These are phyloP conservation scores for Pichia cactophila DNA, from an alignment of 1,139 yeast species.

Conservation along the genomic window DNA sequence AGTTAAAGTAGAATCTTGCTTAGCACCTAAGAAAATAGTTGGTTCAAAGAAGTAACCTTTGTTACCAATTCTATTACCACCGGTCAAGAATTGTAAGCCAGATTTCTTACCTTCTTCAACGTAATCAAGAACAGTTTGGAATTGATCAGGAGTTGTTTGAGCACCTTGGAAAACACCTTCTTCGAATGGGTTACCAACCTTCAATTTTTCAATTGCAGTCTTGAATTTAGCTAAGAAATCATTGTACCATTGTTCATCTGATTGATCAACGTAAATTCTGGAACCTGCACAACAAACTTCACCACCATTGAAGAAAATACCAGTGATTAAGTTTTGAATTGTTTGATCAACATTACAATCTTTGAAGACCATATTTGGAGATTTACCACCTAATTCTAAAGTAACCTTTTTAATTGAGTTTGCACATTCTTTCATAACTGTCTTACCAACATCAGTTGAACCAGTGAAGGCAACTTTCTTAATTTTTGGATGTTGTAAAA, in stretches of 20 bases:
- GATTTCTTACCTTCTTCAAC: slow-evolving; percentile 66
- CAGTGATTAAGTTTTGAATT: slow-evolving; percentile 50
- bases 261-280: slow-evolving; percentile 59
- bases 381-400: slow-evolving; percentile 81
- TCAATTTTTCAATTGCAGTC: slow-evolving; percentile 42
- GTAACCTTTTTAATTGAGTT: slow-evolving; percentile 69
- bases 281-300: slow-evolving; percentile 89
- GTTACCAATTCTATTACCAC: slow-evolving; percentile 62
- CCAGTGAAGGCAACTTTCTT: slow-evolving; percentile 83
- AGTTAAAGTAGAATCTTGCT: slow-evolving; percentile 58
- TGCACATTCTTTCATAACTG: slow-evolving; percentile 67
- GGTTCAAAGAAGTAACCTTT: slow-evolving; percentile 78
- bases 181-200: slow-evolving; percentile 75
- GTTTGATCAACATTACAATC: slow-evolving; percentile 65
- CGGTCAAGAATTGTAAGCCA: slow-evolving; percentile 69
- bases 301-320: slow-evolving; percentile 77
- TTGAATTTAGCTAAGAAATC: slow-evolving; percentile 51
- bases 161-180: slow-evolving; percentile 74
- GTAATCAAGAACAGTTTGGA: slow-evolving; percentile 65
- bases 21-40: slow-evolving; percentile 68
- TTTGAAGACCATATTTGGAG: slow-evolving; percentile 70
- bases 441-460: slow-evolving; percentile 75
- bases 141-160: slow-evolving; percentile 69
- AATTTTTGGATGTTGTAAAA: slow-evolving; percentile 58
- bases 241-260: slow-evolving; percentile 57